A percentile compares a stretch with the other conserved stretches of the same genome.
Conservation (phyloP, 2,329 filamentous ascomycete species). For the Arthrobotrys sphaeroides region DNA sequence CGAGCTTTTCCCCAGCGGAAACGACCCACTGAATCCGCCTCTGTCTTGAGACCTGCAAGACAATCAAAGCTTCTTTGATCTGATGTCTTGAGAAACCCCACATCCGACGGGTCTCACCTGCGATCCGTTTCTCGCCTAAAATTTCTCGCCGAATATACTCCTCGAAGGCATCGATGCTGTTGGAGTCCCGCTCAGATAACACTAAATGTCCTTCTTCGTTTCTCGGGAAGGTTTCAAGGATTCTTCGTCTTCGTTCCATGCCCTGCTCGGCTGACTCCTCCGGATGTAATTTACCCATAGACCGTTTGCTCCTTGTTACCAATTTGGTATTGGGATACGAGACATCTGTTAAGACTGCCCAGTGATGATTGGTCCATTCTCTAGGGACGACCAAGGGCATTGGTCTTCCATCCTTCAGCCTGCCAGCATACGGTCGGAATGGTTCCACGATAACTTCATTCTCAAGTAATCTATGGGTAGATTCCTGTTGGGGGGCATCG, state of each 20-base stretch:
- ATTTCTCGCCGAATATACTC: slow-evolving; percentile 47
- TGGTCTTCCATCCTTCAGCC: slow-evolving; percentile 13
- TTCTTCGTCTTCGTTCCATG: slow-evolving; percentile 30
- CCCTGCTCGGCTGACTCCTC: slow-evolving; percentile 33
- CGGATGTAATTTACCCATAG: slow-evolving; percentile 34
- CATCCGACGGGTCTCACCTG: slow-evolving; percentile 45
- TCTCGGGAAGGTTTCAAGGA: slow-evolving; percentile 31
- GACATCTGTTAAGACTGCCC: slow-evolving; percentile 35
- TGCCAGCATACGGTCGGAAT: slow-evolving; percentile 30
- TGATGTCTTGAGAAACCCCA: slow-evolving; percentile 51
- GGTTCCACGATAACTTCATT: slow-evolving; percentile 50
- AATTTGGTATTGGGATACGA: slow-evolving; percentile 27
- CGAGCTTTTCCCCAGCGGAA: slow-evolving; percentile 40
- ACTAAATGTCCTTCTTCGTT: slow-evolving; percentile 19
- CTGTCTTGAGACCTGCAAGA: slow-evolving; percentile 43
- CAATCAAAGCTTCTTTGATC: slow-evolving; percentile 46
- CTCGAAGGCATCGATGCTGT: slow-evolving; percentile 37
- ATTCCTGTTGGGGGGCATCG: slow-evolving; percentile 32
- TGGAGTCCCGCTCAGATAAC: slow-evolving; percentile 38
- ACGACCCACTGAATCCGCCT: slow-evolving; percentile 43
- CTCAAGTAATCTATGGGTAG: slow-evolving; percentile 41
- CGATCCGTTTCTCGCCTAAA: slow-evolving; percentile 29
- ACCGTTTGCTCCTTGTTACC: slow-evolving; percentile 15
- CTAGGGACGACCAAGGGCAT: slow-evolving; percentile 43
- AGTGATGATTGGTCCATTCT: slow-evolving; percentile 42